phyloP scores from a whole-genome alignment of 176 grass and related monocot genomes.

The Hordeum vulgare region MorexV3_pseudomolecules_assembly NC_058520.1:528468942-528469441 shows the following conservation, averaged over 20 bases:
- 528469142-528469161: constrained; percentile 4
- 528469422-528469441: background rate
- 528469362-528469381: background rate
- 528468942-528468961: no score
- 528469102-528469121: no score
- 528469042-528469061: no score
- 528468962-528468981: no score
- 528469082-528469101: no score
- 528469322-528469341: background rate
- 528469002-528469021: background rate
- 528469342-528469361: background rate
- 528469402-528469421: background rate
- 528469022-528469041: background rate
- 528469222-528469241: background rate
- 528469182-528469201: constrained; percentile 1
- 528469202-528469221: background rate
- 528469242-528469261: background rate
- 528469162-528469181: background rate
- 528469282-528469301: no score
- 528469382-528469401: background rate
- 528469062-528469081: no score
- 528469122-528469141: background rate
- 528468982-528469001: background rate
- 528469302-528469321: background rate
- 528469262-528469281: background rate